phyloP scores from a whole-genome alignment of 768 basidiomycete genomes.

The Pleurotus tuber-regium region DNA sequence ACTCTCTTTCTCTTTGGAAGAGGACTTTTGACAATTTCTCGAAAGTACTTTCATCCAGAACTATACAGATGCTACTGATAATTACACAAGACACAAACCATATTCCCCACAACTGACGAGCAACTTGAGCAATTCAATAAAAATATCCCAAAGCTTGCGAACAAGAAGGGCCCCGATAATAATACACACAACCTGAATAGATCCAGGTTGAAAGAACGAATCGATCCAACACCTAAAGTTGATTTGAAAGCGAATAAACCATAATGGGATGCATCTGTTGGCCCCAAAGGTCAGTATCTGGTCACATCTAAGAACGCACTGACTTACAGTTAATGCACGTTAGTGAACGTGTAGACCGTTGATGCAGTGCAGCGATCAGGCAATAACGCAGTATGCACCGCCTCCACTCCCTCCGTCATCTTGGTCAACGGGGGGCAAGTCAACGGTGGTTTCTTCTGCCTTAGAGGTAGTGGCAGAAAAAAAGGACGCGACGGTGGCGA shows the following conservation, averaged over 20 bases:
- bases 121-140: not conserved
- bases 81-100: too few relatives aligned
- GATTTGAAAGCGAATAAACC: not conserved
- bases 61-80: too few relatives aligned
- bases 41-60: too few relatives aligned
- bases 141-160: not conserved
- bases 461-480: not conserved
- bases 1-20: too few relatives aligned
- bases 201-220: not conserved
- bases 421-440: not conserved
- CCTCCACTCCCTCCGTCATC: not conserved
- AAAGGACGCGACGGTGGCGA: not conserved
- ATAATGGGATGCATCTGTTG: not conserved
- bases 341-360: not conserved
- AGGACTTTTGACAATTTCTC: too few relatives aligned
- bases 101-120: not conserved
- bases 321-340: not conserved
- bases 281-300: not conserved
- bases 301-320: too few relatives aligned
- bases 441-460: not conserved
- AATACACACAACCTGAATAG: not conserved
- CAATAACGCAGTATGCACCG: not conserved
- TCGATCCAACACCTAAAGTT: not conserved
- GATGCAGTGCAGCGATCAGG: not conserved
- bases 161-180: not conserved